Conservation (phyloP, 768 basidiomycete species). For the Agaricus sinodeliciosus region DNA sequence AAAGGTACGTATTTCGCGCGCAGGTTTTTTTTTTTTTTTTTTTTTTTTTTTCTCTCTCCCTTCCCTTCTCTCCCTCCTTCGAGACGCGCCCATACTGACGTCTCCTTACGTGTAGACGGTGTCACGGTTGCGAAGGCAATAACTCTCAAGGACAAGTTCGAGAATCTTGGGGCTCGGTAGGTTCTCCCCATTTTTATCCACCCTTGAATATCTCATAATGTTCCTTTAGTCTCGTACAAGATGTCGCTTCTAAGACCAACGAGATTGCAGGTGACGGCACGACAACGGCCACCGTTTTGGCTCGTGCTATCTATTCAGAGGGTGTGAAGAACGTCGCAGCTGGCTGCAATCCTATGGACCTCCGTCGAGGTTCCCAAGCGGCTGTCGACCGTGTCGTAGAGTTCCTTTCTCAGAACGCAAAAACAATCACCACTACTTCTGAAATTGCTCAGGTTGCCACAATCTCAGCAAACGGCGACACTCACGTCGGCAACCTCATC, state of each 20-base stretch:
- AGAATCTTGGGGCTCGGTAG: slow-evolving; percentile 96
- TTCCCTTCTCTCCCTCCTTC: neutral
- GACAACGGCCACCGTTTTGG: slow-evolving; percentile 94
- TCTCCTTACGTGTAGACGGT: slow-evolving; percentile 57
- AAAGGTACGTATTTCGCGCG: slow-evolving; percentile 52
- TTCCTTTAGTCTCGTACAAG: slow-evolving; percentile 72
- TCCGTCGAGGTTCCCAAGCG: slow-evolving; percentile 94
- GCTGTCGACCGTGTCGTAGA: slow-evolving; percentile 94
- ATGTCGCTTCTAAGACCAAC: slow-evolving; percentile 95
- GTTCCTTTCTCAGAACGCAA: slow-evolving; percentile 82
- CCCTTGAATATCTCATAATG: neutral
- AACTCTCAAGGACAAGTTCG: slow-evolving; percentile 93
- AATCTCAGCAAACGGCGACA: slow-evolving; percentile 79
- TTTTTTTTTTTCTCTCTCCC: too few species aligned
- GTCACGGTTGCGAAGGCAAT: slow-evolving; percentile 97
- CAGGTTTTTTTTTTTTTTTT: slow-evolving; percentile 8
- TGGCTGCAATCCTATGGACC: slow-evolving; percentile 99
- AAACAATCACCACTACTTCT: slow-evolving; percentile 92
- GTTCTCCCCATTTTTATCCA: slow-evolving; percentile 17
- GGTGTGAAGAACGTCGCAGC: slow-evolving; percentile 99
- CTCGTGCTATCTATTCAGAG: slow-evolving; percentile 96
- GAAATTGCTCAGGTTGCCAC: slow-evolving; percentile 99
- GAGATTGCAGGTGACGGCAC: slow-evolving; percentile 97
- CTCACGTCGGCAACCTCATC: slow-evolving; percentile 88
- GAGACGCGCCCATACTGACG: slow-evolving; percentile 5